phyloP scores from a whole-genome alignment of 805 yeast genomes.

The Yamadazyma endophytica region DNA sequence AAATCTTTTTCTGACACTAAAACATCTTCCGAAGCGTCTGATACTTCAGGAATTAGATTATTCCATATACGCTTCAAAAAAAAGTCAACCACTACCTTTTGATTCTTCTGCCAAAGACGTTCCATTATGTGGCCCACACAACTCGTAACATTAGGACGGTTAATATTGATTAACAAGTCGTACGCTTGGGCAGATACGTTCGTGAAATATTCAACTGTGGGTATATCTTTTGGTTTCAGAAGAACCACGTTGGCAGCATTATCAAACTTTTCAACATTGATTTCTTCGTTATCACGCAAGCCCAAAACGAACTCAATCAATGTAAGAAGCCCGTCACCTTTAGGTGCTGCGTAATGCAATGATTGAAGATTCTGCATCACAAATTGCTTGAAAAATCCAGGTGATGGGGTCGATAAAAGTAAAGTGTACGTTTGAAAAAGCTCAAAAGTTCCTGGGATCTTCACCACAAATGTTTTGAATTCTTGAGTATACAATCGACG shows the following conservation, averaged over 20 bases:
- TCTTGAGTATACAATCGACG: slow-evolving; percentile 9
- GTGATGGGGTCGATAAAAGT: slow-evolving; percentile 47
- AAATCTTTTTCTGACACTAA: slow-evolving; percentile 45
- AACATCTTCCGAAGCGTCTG: slow-evolving; percentile 14
- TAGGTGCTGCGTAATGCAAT: slow-evolving; percentile 51
- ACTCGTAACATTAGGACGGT: slow-evolving; percentile 57
- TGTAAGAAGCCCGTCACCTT: slow-evolving; percentile 63
- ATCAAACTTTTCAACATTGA: slow-evolving; percentile 62
- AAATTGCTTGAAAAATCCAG: slow-evolving; percentile 42
- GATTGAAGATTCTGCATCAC: slow-evolving; percentile 48
- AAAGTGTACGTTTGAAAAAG: slow-evolving; percentile 58
- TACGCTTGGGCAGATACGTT: slow-evolving; percentile 63
- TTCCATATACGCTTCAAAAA: slow-evolving; percentile 49
- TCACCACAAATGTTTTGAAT: slow-evolving; percentile 30
- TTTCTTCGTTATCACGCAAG: slow-evolving; percentile 64
- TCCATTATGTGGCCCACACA: slow-evolving; percentile 55
- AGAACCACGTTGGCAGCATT: slow-evolving; percentile 64
- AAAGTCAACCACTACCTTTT: slow-evolving; percentile 53
- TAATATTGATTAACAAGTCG: slow-evolving; percentile 51
- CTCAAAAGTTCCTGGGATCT: slow-evolving; percentile 60
- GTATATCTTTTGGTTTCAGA: slow-evolving; percentile 53
- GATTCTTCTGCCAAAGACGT: slow-evolving; percentile 47
- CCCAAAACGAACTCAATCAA: slow-evolving; percentile 77
- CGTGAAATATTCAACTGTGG: slow-evolving; percentile 48
- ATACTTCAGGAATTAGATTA: slow-evolving; percentile 33